phyloP scores from a whole-genome alignment of 2,329 filamentous ascomycete genomes.

The Orbilia ellipsospora region DNA sequence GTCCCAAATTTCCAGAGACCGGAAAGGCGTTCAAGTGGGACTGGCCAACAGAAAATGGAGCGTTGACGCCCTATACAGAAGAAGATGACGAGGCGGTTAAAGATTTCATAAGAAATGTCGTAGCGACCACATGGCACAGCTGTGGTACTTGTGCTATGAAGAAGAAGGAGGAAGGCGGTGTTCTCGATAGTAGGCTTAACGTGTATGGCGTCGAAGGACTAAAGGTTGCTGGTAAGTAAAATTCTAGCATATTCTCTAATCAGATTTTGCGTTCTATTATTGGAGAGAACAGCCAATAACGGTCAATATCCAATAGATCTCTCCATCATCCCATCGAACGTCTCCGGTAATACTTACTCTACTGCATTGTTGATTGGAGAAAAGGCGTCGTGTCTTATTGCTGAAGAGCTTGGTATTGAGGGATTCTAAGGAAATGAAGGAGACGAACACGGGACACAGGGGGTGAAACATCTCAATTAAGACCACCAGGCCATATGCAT shows the following conservation, averaged over 20 bases:
- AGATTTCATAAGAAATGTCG: slow-evolving; percentile 62
- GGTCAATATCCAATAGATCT: slow-evolving; percentile 56
- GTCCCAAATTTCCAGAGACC: slow-evolving; percentile 64
- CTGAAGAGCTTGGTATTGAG: slow-evolving; percentile 59
- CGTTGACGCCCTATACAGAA: slow-evolving; percentile 63
- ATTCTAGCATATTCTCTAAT: background rate
- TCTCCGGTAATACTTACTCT: slow-evolving; percentile 64
- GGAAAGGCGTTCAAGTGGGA: slow-evolving; percentile 61
- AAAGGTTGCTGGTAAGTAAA: slow-evolving; percentile 62
- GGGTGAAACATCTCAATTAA: slow-evolving; percentile 2
- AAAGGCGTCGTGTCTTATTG: slow-evolving; percentile 61
- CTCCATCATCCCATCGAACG: slow-evolving; percentile 56
- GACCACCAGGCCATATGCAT: slow-evolving; percentile 6
- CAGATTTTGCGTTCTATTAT: too few species aligned
- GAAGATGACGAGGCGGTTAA: slow-evolving; percentile 67
- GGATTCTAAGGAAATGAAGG: slow-evolving; percentile 27
- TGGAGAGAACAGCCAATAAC: background rate
- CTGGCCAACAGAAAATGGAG: slow-evolving; percentile 43
- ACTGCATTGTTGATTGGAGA: slow-evolving; percentile 66
- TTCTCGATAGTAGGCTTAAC: slow-evolving; percentile 64
- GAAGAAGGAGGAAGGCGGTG: slow-evolving; percentile 63
- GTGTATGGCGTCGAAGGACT: slow-evolving; percentile 65
- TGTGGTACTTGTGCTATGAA: slow-evolving; percentile 66
- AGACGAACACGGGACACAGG: background rate
- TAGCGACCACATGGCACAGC: slow-evolving; percentile 65